Base-by-base conservation (phyloP, 768 basidiomycete genomes). In the Hortiboletus campestris region DNA sequence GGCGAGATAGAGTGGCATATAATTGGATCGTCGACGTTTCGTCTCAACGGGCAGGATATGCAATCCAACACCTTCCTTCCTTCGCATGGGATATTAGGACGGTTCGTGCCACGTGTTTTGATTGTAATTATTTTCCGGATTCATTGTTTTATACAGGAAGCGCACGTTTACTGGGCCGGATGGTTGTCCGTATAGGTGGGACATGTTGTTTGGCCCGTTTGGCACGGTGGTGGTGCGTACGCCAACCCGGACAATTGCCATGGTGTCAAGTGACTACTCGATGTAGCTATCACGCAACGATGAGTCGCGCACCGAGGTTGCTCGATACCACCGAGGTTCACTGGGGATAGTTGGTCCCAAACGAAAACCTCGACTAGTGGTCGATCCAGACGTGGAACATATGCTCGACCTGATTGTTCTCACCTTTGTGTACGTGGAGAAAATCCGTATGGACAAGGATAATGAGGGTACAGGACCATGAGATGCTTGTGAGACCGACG, bases 1-100 rank as follows among this genome's bases (percentile, higher is more conserved):
- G 77, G 68, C 8, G 56, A 68, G 49, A 74, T 78, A 1, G 67
- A 75, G 13, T 75, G 74, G 69, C 67, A 61, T n/a, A 1, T 62
- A 0, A 32, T 74, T 6, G 61, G 62, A 16, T 66, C 73, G 0
- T 67, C 72, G 5, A 66, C 56, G 29, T 59, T 78, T 34, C 64
- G 62, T 2, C 68, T 72, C 32, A 56, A 65, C 6, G 72, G 65
- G 2, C 41, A 55, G 14, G 67, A 66, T 17, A 54, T 71, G 43
- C 48, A 61, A n/a, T 64, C 71, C 2, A 56, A 57, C 25, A 53
- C 60, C 0, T 74, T 70, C 44, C 56, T 69, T 44, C 59, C 65
- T 10, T 22, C 58, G 2, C 63, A 56, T 31, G 71, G 69, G 4
- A 13, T 71, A 10, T 25, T 41, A 2, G 38, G 63, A 56, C 59